A percentile compares a stretch with the other conserved stretches of the same genome.
Conservation (phyloP, 257 asterid species). For the Fraxinus quadrangulata region DNA sequence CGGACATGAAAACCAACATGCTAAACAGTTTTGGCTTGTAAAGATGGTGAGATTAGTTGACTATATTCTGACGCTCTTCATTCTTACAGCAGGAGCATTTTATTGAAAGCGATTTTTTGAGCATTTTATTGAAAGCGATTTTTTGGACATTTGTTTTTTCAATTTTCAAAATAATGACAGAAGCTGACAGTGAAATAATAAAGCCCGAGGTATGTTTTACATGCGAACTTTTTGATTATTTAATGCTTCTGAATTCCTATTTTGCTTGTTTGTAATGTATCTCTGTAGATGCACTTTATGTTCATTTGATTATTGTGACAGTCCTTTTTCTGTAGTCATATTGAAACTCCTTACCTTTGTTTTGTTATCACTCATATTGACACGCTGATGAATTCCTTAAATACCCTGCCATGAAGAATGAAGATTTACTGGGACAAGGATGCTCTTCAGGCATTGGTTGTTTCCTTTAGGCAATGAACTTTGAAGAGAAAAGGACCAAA, state of each 20-base stretch:
- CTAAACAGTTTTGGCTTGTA: conserved; percentile 19
- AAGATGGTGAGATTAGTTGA: conserved; percentile 10
- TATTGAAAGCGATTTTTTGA: conserved; percentile 25
- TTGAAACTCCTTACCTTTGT: neutral
- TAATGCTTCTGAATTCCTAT: neutral
- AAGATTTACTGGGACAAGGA: neutral
- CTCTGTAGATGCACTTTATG: neutral
- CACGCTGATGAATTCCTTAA: neutral
- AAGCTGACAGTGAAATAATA: conserved; percentile 57
- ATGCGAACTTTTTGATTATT: neutral
- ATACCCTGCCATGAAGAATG: neutral
- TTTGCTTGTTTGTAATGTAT: neutral
- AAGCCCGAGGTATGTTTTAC: conserved; percentile 49
- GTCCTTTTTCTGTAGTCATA: neutral
- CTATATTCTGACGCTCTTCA: conserved; percentile 15
- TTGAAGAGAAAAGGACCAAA: neutral
- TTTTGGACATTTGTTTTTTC: conserved; percentile 17
- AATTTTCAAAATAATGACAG: conserved; percentile 43
- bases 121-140: conserved; percentile 21
- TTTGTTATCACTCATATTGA: neutral
- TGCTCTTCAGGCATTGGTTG: neutral
- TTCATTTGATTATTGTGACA: neutral
- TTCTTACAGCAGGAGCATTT: conserved; percentile 35
- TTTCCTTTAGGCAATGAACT: neutral
- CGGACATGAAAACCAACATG: conserved; percentile 16